phyloP scores from a whole-genome alignment of 768 basidiomycete species.

The Boletus rex-veris region DNA sequence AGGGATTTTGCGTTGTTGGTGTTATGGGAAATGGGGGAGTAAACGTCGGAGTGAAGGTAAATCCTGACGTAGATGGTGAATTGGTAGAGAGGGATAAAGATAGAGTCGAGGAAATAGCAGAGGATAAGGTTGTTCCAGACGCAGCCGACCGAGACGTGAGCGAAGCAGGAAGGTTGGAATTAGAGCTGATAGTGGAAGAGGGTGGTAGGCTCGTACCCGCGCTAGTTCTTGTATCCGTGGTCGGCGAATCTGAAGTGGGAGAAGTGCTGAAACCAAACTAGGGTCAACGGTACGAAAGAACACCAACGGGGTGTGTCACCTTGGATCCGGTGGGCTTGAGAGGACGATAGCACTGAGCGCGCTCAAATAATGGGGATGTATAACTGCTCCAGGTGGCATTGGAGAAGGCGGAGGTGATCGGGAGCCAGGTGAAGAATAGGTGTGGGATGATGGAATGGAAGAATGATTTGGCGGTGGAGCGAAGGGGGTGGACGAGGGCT shows the following conservation, averaged over 20 bases:
- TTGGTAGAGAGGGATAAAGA: not conserved
- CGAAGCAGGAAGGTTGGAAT: slow-evolving; percentile 14
- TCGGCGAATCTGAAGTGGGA: not conserved
- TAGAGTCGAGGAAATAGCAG: not conserved
- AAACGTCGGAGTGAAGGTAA: not conserved
- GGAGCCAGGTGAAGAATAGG: not conserved
- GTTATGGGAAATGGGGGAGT: not conserved
- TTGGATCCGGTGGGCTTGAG: slow-evolving; percentile 2
- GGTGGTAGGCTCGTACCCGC: slow-evolving; percentile 18
- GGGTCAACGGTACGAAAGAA: slow-evolving; percentile 2
- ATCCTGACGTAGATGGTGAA: not conserved
- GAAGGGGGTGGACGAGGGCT: slow-evolving; percentile 19
- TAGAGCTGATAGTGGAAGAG: slow-evolving; percentile 11
- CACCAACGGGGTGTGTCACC: slow-evolving; percentile 4
- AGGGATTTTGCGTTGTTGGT: not conserved
- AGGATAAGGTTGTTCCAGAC: not conserved
- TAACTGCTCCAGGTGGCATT: slow-evolving; percentile 1
- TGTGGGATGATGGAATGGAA: not conserved
- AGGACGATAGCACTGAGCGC: not conserved
- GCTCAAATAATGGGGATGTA: not conserved
- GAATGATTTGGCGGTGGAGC: slow-evolving; percentile 7
- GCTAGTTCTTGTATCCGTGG: slow-evolving; percentile 8
- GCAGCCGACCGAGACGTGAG: not conserved
- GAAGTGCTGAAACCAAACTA: not conserved
- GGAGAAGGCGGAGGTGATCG: slow-evolving; percentile 3